A percentile compares a stretch with the other conserved stretches of the same genome.
Conservation (phyloP, 306 rosid species). For the Pyrus betulifolia region DNA sequence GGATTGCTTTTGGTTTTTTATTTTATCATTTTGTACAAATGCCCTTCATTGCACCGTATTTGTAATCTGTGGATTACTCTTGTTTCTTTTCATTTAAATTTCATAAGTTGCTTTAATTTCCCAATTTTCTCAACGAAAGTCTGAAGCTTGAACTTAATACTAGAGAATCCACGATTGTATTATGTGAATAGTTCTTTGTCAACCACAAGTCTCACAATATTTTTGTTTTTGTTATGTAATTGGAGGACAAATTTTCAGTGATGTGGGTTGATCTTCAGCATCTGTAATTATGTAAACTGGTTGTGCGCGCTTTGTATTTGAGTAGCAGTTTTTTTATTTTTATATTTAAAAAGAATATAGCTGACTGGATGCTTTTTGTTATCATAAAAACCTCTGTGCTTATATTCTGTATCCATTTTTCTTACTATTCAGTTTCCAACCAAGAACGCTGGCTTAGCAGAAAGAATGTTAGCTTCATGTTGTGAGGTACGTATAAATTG, state of each 20-base stretch:
- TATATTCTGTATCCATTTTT: conserved; percentile 14
- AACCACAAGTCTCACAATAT: neutral
- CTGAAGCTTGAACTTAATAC: neutral
- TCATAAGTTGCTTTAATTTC: neutral
- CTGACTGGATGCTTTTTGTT: conserved; percentile 3
- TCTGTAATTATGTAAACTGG: neutral
- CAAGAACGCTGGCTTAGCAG: conserved; percentile 58
- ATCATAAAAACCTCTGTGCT: neutral
- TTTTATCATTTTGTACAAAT: neutral
- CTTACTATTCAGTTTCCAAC: conserved; percentile 48
- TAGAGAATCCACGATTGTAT: neutral
- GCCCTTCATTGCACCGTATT: neutral
- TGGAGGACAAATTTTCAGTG: neutral
- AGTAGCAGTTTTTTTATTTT: conserved; percentile 4
- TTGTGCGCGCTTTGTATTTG: neutral
- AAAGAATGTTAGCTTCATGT: conserved; percentile 60
- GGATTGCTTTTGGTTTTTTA: neutral
- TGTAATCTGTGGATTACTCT: neutral
- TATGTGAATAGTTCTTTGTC: neutral
- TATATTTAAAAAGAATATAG: neutral
- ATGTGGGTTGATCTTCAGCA: neutral
- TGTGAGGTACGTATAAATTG: conserved; percentile 59
- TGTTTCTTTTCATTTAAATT: neutral
- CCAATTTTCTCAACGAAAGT: neutral
- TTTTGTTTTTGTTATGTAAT: neutral